Evolutionary conservation across 2,329 filamentous ascomycete species (phyloP).

Genomic region (Colletotrichum sp.): DNA sequence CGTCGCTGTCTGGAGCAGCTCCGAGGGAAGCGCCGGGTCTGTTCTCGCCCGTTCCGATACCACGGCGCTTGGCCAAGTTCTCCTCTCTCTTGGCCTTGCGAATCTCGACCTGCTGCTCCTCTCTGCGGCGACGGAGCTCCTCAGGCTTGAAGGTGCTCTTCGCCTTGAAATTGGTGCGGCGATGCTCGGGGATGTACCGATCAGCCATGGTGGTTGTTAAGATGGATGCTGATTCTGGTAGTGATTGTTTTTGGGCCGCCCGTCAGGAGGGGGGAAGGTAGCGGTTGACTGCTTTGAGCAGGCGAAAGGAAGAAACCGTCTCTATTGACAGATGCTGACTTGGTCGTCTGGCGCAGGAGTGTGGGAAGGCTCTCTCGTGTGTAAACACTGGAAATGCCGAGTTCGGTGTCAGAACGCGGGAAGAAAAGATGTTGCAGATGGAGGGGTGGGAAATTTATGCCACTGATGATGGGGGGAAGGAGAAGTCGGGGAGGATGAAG

Average conservation of each 20-base stretch:
- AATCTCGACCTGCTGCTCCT: conserved; percentile 99
- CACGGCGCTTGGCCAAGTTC: conserved; percentile 97
- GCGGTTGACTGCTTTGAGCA: background rate
- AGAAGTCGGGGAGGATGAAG: conserved; percentile 12
- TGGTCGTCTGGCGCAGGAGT: background rate
- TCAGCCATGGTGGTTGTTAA: conserved; percentile 80
- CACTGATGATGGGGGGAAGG: conserved; percentile 13
- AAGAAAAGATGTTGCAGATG: conserved; percentile 17
- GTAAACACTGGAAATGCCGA: background rate
- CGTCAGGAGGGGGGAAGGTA: conserved; percentile 1
- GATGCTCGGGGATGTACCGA: conserved; percentile 99
- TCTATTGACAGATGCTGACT: background rate
- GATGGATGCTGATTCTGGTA: background rate
- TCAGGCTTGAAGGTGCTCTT: conserved; percentile 99
- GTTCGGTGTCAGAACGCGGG: background rate
- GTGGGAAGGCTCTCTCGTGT: background rate
- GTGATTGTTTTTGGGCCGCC: background rate
- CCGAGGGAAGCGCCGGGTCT: conserved; percentile 83
- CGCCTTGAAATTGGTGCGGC: conserved; percentile 99
- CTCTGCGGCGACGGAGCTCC: conserved; percentile 95
- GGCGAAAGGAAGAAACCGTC: background rate
- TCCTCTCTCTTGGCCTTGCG: conserved; percentile 98
- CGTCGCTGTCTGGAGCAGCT: conserved; percentile 93
- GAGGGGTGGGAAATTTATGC: conserved; percentile 18
- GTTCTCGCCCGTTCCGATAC: conserved; percentile 83